Conservation (phyloP, 768 basidiomycete species). For the Macrolepiota fuliginosa region DNA sequence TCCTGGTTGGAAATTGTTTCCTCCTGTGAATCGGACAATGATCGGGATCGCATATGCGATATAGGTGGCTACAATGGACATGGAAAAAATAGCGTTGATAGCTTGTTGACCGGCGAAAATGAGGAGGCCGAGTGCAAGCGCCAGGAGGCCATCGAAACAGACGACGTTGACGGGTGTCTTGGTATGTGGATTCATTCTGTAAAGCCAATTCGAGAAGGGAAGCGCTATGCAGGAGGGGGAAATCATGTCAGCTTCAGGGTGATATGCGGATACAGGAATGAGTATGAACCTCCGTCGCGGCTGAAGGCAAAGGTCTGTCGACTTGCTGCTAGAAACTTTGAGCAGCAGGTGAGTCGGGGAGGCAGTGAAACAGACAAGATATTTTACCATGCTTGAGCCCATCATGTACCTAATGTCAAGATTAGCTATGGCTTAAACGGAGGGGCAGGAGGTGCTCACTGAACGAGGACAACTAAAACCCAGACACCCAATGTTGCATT, state of each 20-base stretch:
- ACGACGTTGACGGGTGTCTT: constrained; percentile 62
- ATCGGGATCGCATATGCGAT: constrained; percentile 58
- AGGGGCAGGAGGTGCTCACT: constrained; percentile 23
- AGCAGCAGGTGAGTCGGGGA: background rate
- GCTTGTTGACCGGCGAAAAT: constrained; percentile 59
- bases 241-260: background rate
- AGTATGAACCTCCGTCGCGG: constrained; percentile 49
- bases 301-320: constrained; percentile 74
- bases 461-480: constrained; percentile 37
- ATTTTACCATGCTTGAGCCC: constrained; percentile 52
- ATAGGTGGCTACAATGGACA: constrained; percentile 43
- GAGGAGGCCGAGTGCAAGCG: constrained; percentile 53
- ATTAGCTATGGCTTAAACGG: background rate
- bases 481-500: constrained; percentile 36
- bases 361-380: background rate
- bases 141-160: constrained; percentile 43
- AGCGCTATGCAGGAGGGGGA: constrained; percentile 33
- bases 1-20: constrained; percentile 51
- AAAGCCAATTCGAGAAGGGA: constrained; percentile 60
- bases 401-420: constrained; percentile 43
- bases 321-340: constrained; percentile 26
- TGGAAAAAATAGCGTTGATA: constrained; percentile 57
- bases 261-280: background rate
- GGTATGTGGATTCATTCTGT: constrained; percentile 53
- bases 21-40: constrained; percentile 41